These are phyloP conservation scores for Panus rudis DNA, from an alignment of 768 basidiomycete genomes.

Conservation along the genomic window DNA sequence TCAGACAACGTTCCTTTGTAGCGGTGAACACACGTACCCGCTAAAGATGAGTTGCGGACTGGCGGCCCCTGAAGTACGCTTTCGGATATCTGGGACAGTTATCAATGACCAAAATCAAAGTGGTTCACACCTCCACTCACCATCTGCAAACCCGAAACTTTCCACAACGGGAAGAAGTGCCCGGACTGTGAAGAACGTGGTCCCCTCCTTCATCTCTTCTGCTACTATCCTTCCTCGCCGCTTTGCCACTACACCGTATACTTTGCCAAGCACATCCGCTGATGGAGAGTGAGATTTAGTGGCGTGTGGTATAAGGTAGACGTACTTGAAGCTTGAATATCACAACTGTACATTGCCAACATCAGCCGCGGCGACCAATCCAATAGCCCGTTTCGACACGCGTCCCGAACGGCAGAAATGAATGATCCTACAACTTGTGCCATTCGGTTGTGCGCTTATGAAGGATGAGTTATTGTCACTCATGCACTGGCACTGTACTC, in stretches of 20 bases:
- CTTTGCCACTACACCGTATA: slow-evolving; percentile 90
- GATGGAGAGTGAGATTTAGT: slow-evolving; percentile 10
- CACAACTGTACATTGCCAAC: slow-evolving; percentile 98
- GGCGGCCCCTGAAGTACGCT: slow-evolving; percentile 92
- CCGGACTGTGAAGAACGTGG: slow-evolving; percentile 86
- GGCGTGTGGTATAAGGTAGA: slow-evolving; percentile 14
- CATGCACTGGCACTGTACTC: slow-evolving; percentile 16
- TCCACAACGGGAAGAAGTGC: slow-evolving; percentile 93
- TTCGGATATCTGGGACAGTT: slow-evolving; percentile 76
- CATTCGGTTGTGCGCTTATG: slow-evolving; percentile 66
- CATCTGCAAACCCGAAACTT: slow-evolving; percentile 96
- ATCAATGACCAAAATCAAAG: not conserved
- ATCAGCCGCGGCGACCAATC: slow-evolving; percentile 98
- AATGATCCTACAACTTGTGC: slow-evolving; percentile 87
- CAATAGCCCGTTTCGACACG: slow-evolving; percentile 80
- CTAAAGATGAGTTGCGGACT: slow-evolving; percentile 96
- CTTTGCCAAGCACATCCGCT: slow-evolving; percentile 97
- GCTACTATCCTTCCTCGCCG: slow-evolving; percentile 89
- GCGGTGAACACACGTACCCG: slow-evolving; percentile 55
- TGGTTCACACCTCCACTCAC: slow-evolving; percentile 37
- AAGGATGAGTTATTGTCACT: slow-evolving; percentile 1
- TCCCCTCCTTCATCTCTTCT: slow-evolving; percentile 99
- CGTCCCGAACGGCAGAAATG: slow-evolving; percentile 83
- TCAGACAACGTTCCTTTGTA: not conserved
- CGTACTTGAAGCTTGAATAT: slow-evolving; percentile 96